A percentile compares a stretch with the other conserved stretches of the same genome.
Conservation (phyloP, 2,329 filamentous ascomycete genomes). For the Macrophomina phaseolina region DNA sequence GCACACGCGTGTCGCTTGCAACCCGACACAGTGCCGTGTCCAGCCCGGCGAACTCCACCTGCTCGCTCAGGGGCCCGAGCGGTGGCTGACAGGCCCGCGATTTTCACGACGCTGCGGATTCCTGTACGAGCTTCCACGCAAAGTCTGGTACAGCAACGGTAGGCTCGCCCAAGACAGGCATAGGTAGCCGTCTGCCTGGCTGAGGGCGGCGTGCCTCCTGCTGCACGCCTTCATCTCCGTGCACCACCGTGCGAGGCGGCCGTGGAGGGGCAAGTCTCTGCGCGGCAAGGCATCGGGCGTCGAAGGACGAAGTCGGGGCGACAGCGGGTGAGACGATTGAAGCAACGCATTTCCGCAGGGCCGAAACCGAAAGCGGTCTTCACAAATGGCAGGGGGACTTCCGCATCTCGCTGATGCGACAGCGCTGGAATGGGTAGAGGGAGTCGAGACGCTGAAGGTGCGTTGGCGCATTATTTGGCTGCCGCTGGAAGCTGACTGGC, state of each 20-base stretch:
- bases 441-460: conserved; percentile 20
- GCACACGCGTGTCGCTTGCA: conserved; percentile 23
- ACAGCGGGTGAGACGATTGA: conserved; percentile 8
- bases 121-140: not conserved
- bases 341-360: conserved; percentile 19
- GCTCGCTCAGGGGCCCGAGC: conserved; percentile 20
- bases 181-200: not conserved
- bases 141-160: not conserved
- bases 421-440: conserved; percentile 5
- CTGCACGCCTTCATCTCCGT: not conserved
- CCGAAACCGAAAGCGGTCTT: conserved; percentile 13
- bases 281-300: conserved; percentile 2
- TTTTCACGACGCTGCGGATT: not conserved
- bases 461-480: conserved; percentile 23
- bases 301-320: not conserved
- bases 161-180: not conserved
- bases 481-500: not conserved
- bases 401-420: conserved; percentile 9
- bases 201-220: not conserved
- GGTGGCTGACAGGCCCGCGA: conserved; percentile 9
- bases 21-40: conserved; percentile 22
- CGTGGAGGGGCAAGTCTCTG: conserved; percentile 1
- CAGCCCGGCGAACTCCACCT: conserved; percentile 17
- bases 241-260: not conserved
- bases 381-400: conserved; percentile 10